Evolutionary conservation across 768 basidiomycete genomes (phyloP).

Genomic region (Tylopilus subfusipes): DNA sequence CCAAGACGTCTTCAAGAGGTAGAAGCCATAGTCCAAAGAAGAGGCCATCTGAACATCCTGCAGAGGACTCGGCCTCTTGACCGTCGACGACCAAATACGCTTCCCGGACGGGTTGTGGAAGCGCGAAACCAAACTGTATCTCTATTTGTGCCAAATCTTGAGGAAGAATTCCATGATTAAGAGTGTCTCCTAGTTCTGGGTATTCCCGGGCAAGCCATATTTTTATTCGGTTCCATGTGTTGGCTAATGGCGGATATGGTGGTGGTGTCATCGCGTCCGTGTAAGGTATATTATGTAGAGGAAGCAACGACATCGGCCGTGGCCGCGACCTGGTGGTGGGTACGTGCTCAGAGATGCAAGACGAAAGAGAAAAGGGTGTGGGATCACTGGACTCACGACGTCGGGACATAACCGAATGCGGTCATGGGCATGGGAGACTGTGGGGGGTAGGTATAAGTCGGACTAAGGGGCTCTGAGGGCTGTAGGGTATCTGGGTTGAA

Average conservation of each 20-base stretch:
- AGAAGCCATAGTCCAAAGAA: constrained; percentile 95
- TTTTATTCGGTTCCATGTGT: constrained; percentile 82
- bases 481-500: constrained; percentile 54
- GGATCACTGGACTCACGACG: constrained; percentile 46
- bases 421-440: constrained; percentile 40
- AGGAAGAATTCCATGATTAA: constrained; percentile 86
- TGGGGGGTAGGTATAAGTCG: constrained; percentile 78
- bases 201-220: constrained; percentile 82
- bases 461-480: constrained; percentile 47
- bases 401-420: constrained; percentile 58
- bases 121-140: constrained; percentile 74
- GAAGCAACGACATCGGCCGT: constrained; percentile 57
- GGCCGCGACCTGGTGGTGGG: constrained; percentile 36
- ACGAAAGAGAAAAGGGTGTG: constrained; percentile 4
- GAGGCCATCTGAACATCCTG: constrained; percentile 84
- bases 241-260: constrained; percentile 72
- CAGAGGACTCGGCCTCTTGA: constrained; percentile 87
- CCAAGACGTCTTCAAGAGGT: constrained; percentile 87
- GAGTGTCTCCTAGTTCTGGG: constrained; percentile 92
- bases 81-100: constrained; percentile 87
- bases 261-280: constrained; percentile 39
- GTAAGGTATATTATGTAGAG: constrained; percentile 57
- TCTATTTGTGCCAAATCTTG: constrained; percentile 80
- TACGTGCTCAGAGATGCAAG: constrained; percentile 1
- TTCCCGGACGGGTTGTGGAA: constrained; percentile 87